Evolutionary conservation across 371 early-diverging fungal species (phyloP).

Genomic region (Dichotomocladium elegans): DNA sequence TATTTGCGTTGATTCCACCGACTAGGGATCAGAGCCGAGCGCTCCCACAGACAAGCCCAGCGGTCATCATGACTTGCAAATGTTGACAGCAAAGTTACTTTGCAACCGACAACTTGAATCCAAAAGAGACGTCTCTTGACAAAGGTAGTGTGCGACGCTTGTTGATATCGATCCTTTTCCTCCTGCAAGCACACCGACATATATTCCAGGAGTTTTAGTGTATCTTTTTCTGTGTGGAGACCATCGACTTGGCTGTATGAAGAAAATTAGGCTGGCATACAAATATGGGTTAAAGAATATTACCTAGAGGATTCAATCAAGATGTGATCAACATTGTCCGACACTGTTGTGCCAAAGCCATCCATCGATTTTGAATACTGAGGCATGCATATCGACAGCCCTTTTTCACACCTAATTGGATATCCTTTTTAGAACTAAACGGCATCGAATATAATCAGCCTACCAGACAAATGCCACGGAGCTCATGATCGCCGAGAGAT

Average conservation of each 20-base stretch:
- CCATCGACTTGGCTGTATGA: conserved; percentile 8
- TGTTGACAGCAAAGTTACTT: conserved; percentile 9
- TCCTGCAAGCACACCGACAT: conserved; percentile 8
- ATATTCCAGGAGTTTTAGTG: conserved; percentile 16
- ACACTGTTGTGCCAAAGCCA: conserved; percentile 5
- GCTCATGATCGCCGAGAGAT: neutral
- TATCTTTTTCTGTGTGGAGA: conserved; percentile 10
- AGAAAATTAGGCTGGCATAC: neutral
- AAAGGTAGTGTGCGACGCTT: conserved; percentile 8
- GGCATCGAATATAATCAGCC: too few relatives aligned
- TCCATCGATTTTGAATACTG: conserved; percentile 4
- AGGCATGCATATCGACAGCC: too few relatives aligned
- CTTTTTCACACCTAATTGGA: conserved; percentile 7
- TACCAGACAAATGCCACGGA: conserved; percentile 2
- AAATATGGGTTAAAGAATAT: too few relatives aligned
- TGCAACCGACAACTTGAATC: conserved; percentile 11
- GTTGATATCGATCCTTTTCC: conserved; percentile 9
- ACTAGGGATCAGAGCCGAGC: too few relatives aligned
- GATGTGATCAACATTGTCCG: conserved; percentile 6
- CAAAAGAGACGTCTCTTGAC: conserved; percentile 7
- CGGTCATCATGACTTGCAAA: too few relatives aligned
- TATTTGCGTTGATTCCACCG: too few relatives aligned
- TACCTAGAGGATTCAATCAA: conserved; percentile 10
- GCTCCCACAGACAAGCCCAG: too few relatives aligned
- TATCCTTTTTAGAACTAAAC: too few relatives aligned